phyloP scores from a whole-genome alignment of 2,329 filamentous ascomycete genomes.

The Thyridium curvatum region DNA sequence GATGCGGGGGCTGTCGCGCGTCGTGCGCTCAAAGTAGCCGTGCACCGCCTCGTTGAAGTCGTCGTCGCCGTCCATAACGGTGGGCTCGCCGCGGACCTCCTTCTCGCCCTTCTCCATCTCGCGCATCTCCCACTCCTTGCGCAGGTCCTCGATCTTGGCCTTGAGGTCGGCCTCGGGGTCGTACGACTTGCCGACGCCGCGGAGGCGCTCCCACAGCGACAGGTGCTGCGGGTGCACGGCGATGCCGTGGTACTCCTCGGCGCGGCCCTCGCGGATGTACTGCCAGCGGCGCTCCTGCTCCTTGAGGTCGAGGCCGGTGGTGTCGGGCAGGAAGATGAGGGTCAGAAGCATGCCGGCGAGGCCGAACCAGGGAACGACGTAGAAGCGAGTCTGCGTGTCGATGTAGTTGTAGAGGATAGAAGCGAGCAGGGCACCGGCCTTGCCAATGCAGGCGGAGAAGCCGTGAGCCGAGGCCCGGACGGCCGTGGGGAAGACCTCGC shows the following conservation, averaged over 20 bases:
- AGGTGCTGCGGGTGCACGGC: conserved; percentile 87
- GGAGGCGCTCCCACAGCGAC: conserved; percentile 78
- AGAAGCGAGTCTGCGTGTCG: conserved; percentile 74
- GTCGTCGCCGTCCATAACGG: conserved; percentile 37
- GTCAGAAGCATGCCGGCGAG: conserved; percentile 81
- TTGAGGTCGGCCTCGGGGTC: conserved; percentile 77
- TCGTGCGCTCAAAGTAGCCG: conserved; percentile 42
- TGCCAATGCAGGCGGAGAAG: conserved; percentile 86
- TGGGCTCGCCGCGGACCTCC: conserved; percentile 36
- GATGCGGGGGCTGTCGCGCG: conserved; percentile 9
- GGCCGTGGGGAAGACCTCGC: conserved; percentile 92
- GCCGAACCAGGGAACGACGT: conserved; percentile 93
- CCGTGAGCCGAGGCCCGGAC: conserved; percentile 92
- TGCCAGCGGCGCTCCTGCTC: conserved; percentile 93
- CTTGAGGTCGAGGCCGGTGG: conserved; percentile 91
- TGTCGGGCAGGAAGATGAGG: conserved; percentile 85
- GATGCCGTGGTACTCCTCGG: conserved; percentile 83
- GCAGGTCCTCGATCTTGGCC: conserved; percentile 79
- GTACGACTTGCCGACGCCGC: conserved; percentile 75
- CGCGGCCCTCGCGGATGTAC: conserved; percentile 74
- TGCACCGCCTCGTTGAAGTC: conserved; percentile 48
- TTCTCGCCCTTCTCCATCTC: conserved; percentile 40
- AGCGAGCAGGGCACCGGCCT: conserved; percentile 79
- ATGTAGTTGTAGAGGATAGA: conserved; percentile 96
- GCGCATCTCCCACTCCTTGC: conserved; percentile 51